Conservation (phyloP, 225 moss, liverwort and hornwort species). For the Asterella californica region DNA sequence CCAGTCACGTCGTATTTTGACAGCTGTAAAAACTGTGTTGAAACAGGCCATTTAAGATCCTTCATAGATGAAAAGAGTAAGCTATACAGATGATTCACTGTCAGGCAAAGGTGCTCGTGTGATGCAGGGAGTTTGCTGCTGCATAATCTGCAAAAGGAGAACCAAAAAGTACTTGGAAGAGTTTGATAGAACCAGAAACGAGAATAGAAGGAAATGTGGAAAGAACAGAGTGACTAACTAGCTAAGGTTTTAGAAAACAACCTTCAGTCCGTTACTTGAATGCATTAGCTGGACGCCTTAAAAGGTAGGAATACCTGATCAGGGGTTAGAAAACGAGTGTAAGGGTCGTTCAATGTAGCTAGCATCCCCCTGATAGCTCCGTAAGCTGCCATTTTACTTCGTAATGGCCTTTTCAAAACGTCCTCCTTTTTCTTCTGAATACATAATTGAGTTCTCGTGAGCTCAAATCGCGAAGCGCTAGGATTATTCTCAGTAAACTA, state of each 20-base stretch:
- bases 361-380: constrained; percentile 66
- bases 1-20: constrained; percentile 95
- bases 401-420: constrained; percentile 57
- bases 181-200: neutral
- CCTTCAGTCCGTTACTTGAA: neutral
- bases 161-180: neutral
- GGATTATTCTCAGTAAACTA: neutral
- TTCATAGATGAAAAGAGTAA: constrained; percentile 43
- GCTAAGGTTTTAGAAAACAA: neutral
- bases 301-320: constrained; percentile 50
- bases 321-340: constrained; percentile 79
- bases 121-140: neutral
- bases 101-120: neutral
- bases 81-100: neutral
- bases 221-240: neutral
- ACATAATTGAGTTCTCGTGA: neutral
- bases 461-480: neutral
- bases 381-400: constrained; percentile 90
- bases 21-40: constrained; percentile 85
- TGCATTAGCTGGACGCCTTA: too few species aligned
- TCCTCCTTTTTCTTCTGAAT: constrained; percentile 69
- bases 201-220: neutral
- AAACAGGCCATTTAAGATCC: constrained; percentile 41
- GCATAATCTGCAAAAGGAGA: neutral
- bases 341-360: constrained; percentile 70